phyloP scores from a whole-genome alignment of 176 grass and related monocot species.

The Urochloa ruziziensis region DNA sequence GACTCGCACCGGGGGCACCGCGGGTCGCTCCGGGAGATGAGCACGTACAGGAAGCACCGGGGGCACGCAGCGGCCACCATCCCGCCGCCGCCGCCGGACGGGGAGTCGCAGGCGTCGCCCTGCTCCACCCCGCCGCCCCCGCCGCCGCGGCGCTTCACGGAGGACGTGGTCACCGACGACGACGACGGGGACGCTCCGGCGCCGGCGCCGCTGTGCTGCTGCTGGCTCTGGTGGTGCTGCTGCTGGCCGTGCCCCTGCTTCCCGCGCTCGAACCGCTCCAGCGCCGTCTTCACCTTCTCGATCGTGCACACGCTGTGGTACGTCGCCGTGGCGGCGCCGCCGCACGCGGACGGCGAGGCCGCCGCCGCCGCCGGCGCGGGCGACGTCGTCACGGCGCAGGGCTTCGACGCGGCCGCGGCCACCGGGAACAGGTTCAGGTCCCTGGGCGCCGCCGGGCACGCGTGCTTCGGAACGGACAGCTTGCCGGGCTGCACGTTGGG shows the following conservation, averaged over 20 bases:
- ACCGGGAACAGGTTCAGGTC: conserved; percentile 58
- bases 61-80: conserved; percentile 89
- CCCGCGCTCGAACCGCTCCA: conserved; percentile 74
- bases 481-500: conserved; percentile 41
- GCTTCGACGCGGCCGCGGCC: neutral
- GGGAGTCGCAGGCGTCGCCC: conserved; percentile 63
- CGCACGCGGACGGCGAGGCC: neutral
- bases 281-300: conserved; percentile 75
- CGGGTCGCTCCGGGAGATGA: conserved; percentile 77
- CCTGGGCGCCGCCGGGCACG: neutral
- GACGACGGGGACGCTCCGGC: conserved; percentile 58
- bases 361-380: neutral
- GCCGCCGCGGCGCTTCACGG: conserved; percentile 44
- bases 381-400: neutral
- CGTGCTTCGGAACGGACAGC: conserved; percentile 43
- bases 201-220: conserved; percentile 25
- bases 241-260: conserved; percentile 2
- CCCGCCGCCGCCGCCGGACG: conserved; percentile 25
- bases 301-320: conserved; percentile 96
- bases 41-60: conserved; percentile 85
- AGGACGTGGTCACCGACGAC: conserved; percentile 64
- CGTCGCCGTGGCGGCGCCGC: neutral
- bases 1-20: conserved; percentile 82
- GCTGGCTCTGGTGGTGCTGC: conserved; percentile 4
- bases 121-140: conserved; percentile 45